Evolutionary conservation across 2,329 filamentous ascomycete species (phyloP).

Genomic region (Ophiocordyceps robertsii): DNA sequence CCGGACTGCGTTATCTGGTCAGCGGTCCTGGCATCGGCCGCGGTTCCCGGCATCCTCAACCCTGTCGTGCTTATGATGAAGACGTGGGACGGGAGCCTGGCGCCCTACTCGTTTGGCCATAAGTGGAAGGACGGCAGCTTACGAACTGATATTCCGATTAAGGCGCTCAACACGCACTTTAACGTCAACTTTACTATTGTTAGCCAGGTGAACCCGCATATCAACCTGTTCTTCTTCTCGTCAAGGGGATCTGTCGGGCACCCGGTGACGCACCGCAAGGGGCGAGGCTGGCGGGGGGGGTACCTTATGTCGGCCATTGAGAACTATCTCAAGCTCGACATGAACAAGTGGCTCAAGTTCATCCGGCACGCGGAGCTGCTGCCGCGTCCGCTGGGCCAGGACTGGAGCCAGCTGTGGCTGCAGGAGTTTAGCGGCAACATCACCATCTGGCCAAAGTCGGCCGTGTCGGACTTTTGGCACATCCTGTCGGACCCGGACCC

Average conservation of each 20-base stretch:
- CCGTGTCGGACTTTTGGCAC: constrained; percentile 66
- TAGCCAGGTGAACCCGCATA: constrained; percentile 83
- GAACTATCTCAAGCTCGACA: constrained; percentile 89
- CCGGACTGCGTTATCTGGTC: constrained; percentile 99
- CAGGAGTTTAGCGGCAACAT: constrained; percentile 91
- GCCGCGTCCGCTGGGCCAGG: constrained; percentile 79
- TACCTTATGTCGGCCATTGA: constrained; percentile 87
- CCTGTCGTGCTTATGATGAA: constrained; percentile 92
- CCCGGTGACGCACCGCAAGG: constrained; percentile 85
- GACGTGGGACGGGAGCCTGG: constrained; percentile 59
- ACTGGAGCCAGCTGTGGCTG: constrained; percentile 94
- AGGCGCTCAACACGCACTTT: constrained; percentile 88
- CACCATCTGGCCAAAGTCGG: constrained; percentile 86
- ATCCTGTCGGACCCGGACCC: constrained; percentile 76
- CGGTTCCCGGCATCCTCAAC: constrained; percentile 90
- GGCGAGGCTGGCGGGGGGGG: constrained; percentile 89
- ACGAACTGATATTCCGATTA: constrained; percentile 88
- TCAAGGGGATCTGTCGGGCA: constrained; percentile 83
- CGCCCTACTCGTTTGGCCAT: constrained; percentile 91
- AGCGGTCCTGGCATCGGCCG: constrained; percentile 84
- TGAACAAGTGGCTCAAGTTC: constrained; percentile 96
- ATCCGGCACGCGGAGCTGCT: constrained; percentile 84
- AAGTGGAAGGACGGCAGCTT: constrained; percentile 98
- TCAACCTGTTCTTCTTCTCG: constrained; percentile 98
- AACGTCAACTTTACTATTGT: constrained; percentile 97